Evolutionary conservation across 1,284 basidiomycete species (phyloP).

Genomic region (Cutaneotrichosporon cavernicola): DNA sequence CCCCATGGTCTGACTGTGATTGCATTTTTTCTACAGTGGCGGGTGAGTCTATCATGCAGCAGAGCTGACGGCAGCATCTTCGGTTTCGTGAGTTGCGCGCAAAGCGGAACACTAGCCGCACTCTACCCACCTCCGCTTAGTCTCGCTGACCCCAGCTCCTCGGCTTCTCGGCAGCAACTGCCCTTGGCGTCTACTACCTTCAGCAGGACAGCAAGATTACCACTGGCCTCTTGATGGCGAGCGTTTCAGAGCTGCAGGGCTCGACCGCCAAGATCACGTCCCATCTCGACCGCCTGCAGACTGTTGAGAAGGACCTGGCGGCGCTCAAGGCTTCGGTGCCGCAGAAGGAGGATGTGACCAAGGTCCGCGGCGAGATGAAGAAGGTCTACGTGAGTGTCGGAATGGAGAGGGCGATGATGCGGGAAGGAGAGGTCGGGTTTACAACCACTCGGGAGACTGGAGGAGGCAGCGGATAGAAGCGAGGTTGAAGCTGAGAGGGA

Average conservation of each 20-base stretch:
- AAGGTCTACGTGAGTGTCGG: constrained; percentile 64
- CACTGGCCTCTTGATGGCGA: constrained; percentile 74
- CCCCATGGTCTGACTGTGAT: background rate
- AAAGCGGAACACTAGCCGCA: background rate
- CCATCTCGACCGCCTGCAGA: constrained; percentile 79
- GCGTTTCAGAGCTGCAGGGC: constrained; percentile 78
- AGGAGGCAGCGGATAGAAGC: too few species aligned
- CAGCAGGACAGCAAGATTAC: constrained; percentile 87
- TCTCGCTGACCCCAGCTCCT: constrained; percentile 78
- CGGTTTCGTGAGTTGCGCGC: constrained; percentile 64
- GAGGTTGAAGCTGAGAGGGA: background rate
- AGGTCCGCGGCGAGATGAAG: constrained; percentile 75
- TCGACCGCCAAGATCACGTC: constrained; percentile 80
- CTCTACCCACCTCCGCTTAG: constrained; percentile 68
- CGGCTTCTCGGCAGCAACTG: constrained; percentile 31
- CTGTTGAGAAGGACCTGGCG: constrained; percentile 83
- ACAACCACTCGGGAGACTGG: too few species aligned
- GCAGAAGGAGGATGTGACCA: constrained; percentile 73
- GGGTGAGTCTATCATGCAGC: constrained; percentile 60
- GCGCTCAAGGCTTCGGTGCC: constrained; percentile 66
- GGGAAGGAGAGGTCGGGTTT: background rate
- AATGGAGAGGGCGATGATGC: background rate
- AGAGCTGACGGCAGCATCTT: constrained; percentile 62
- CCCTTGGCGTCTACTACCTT: constrained; percentile 77
- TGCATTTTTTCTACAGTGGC: constrained; percentile 55